Percentiles rank a stretch among this genome's conserved stretches.
These are phyloP conservation scores for Pythium plurisporium DNA, from an alignment of 352 stramenopile genomes.

Conservation along the genomic window DNA sequence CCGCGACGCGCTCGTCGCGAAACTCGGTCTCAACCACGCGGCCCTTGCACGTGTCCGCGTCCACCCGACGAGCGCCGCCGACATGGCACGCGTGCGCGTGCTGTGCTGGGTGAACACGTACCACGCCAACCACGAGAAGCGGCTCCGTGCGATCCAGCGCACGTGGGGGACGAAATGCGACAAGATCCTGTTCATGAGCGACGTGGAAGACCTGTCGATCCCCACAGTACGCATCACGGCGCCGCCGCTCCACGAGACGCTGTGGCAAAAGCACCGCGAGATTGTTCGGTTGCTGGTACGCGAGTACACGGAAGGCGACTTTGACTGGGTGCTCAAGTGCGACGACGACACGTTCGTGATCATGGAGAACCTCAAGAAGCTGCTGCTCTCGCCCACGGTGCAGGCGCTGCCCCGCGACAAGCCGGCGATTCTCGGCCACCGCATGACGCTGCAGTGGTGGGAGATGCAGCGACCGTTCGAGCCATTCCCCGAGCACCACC, in stretches of 20 bases:
- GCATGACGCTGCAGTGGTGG: constrained; percentile 87
- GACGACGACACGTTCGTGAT: constrained; percentile 86
- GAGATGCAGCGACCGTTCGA: constrained; percentile 70
- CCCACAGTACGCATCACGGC: constrained; percentile 62
- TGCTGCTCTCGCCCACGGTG: constrained; percentile 52
- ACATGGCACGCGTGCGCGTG: constrained; percentile 46
- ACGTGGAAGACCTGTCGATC: constrained; percentile 56
- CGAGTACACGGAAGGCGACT: constrained; percentile 58
- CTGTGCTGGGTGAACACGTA: constrained; percentile 87
- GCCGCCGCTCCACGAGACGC: constrained; percentile 61
- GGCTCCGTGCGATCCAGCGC: constrained; percentile 57
- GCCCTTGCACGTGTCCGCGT: constrained; percentile 74
- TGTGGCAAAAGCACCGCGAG: constrained; percentile 85
- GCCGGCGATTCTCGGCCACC: constrained; percentile 68
- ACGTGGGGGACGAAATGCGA: constrained; percentile 81
- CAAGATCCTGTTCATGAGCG: constrained; percentile 88
- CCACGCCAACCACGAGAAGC: constrained; percentile 63
- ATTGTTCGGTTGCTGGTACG: constrained; percentile 65
- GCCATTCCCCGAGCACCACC: constrained; percentile 61
- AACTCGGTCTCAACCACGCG: constrained; percentile 55
- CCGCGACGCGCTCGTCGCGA: constrained; percentile 26
- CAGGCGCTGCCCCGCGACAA: constrained; percentile 25
- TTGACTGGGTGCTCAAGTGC: constrained; percentile 87
- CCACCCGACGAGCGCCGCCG: constrained; percentile 33
- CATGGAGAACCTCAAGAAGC: constrained; percentile 82